Conservation (phyloP, 768 basidiomycete genomes). For the Clathrus columnatus region DNA sequence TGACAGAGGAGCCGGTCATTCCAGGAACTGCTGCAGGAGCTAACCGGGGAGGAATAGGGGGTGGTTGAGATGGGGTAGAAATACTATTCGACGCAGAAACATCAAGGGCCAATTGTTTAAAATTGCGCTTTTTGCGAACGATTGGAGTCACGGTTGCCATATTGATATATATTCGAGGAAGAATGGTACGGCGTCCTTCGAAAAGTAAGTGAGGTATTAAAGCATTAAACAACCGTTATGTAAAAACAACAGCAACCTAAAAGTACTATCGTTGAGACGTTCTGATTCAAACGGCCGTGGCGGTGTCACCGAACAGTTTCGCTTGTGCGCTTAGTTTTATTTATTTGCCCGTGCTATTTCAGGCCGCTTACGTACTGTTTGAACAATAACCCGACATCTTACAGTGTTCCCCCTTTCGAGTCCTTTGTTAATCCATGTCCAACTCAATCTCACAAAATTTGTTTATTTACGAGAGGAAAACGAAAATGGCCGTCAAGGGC, state of each 20-base stretch:
- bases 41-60: constrained; percentile 27
- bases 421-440: too few relatives aligned
- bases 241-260: background rate
- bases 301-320: background rate
- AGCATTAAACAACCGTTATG: background rate
- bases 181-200: background rate
- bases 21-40: constrained; percentile 29
- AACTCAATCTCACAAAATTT: too few relatives aligned
- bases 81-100: constrained; percentile 37
- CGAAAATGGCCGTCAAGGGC: too few relatives aligned
- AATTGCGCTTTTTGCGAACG: constrained; percentile 81
- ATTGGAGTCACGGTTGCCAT: constrained; percentile 50
- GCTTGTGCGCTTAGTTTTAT: too few relatives aligned
- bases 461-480: too few relatives aligned
- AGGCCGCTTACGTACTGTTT: too few relatives aligned
- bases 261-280: background rate
- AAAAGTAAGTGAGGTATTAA: background rate
- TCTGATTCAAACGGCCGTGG: background rate
- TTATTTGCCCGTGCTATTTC: too few relatives aligned
- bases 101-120: constrained; percentile 75
- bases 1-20: constrained; percentile 20
- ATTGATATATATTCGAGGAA: background rate
- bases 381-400: too few relatives aligned
- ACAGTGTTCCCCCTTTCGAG: too few relatives aligned
- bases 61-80: constrained; percentile 25